Conservation (phyloP, 352 stramenopile genomes). For the Peronospora farinosa region DNA sequence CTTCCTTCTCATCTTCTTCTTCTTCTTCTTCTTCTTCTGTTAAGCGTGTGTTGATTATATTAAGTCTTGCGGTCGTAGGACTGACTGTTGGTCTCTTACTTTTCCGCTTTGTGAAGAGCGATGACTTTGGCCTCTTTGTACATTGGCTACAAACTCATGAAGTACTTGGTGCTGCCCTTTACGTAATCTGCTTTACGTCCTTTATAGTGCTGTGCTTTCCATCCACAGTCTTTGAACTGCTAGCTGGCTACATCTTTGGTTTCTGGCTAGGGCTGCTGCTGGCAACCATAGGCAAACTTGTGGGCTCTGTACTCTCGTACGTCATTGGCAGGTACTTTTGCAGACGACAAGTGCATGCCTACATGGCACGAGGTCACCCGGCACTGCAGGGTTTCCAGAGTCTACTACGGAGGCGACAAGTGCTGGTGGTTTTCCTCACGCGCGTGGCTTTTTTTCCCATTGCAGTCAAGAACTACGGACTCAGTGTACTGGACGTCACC, state of each 20-base stretch:
- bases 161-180: conserved; percentile 36
- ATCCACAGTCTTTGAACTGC: conserved; percentile 69
- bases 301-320: conserved; percentile 63
- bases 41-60: conserved; percentile 18
- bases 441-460: conserved; percentile 79
- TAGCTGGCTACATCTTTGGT: conserved; percentile 73
- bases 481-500: conserved; percentile 68
- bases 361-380: conserved; percentile 63
- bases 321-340: conserved; percentile 65
- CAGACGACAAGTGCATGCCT: conserved; percentile 46
- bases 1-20: not conserved
- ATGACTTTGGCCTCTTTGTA: conserved; percentile 42
- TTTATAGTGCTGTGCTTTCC: conserved; percentile 64
- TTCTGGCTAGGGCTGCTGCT: conserved; percentile 66
- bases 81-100: conserved; percentile 24
- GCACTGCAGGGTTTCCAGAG: conserved; percentile 64
- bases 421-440: conserved; percentile 77
- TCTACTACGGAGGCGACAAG: conserved; percentile 47
- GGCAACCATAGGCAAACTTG: conserved; percentile 57
- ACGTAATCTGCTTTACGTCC: conserved; percentile 37
- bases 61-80: conserved; percentile 17
- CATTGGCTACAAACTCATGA: conserved; percentile 47
- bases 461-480: conserved; percentile 81
- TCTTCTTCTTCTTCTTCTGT: not conserved
- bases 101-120: conserved; percentile 38